Base-by-base conservation (phyloP, 23 red algal species). In the Agarophyton chilense region DNA sequence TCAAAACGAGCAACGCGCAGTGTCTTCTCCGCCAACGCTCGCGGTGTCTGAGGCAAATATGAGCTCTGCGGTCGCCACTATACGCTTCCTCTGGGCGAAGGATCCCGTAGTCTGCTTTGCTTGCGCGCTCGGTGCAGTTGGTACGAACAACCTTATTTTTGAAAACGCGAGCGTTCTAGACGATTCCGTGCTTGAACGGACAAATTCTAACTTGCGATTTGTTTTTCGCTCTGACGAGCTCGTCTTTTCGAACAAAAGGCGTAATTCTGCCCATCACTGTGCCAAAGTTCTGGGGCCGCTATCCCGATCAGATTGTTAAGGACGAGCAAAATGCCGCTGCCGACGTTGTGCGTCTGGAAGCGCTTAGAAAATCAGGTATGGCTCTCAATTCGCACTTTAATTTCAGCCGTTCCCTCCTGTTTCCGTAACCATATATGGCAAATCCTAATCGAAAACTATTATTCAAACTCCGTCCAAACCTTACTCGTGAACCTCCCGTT, bases 91-190 rank as follows among this genome's bases (percentile, higher is more conserved):
- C n/a, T 89, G 85, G 85, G 70, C 85, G 19, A 89, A 79, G 47
- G 85, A 89, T 58, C 85, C 85, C n/a, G 70, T 89, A 7, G 85
- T 89, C 21, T 77, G 71, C 53, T 89, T 89, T n/a, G 53, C 85
- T 2, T 73, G 63, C 35, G 72, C 50, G 14, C 52, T 89, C 12
- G 85, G 85, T 46, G 22, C 85, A 78, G 70, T 89, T n/a, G 73
- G 85, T 89, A 78, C 25, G 85, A 16, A 26, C 0, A 51, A 29
- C 39, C 10, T 7, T 19, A 0, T 24, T 7, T 4, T 58, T 38
- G 77, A 52, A 80, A 80, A 17, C 50, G 9, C 5, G 10, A 60
- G 50, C 77, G 0, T 55, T 50, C 25, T 26, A 14, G 19, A 6
- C 77, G 28, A 21, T 17, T 24, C 25, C 3, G 10, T 29, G 5